These are phyloP conservation scores for Phoma sp. DNA, from an alignment of 2,329 filamentous ascomycete genomes.

Conservation along the genomic window DNA sequence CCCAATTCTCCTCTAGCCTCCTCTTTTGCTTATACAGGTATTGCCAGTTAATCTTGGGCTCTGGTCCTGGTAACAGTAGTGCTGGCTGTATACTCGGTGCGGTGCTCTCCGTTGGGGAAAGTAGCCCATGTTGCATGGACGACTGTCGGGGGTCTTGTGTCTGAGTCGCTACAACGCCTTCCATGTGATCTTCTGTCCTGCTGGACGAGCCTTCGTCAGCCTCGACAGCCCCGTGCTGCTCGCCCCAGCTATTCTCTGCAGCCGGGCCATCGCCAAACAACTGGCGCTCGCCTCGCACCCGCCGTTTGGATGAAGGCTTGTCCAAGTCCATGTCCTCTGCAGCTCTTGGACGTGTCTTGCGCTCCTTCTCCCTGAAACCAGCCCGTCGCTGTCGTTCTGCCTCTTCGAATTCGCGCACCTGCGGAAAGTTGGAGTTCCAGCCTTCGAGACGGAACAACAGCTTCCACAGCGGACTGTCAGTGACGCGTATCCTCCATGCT, in stretches of 20 bases:
- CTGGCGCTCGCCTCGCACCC: constrained; percentile 52
- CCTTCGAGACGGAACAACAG: constrained; percentile 82
- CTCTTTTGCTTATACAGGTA: constrained; percentile 89
- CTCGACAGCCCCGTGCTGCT: constrained; percentile 57
- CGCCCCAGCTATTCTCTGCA: constrained; percentile 48
- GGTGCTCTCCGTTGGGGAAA: constrained; percentile 14
- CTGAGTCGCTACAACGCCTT: constrained; percentile 38
- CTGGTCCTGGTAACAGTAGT: constrained; percentile 43
- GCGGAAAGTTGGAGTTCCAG: constrained; percentile 72
- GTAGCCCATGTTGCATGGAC: constrained; percentile 12
- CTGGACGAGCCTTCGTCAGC: constrained; percentile 48
- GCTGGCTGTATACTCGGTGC: constrained; percentile 38
- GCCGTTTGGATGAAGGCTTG: constrained; percentile 60
- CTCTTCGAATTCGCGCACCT: constrained; percentile 71
- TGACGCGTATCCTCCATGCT: constrained; percentile 78
- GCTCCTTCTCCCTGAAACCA: constrained; percentile 47
- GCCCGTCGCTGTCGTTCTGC: constrained; percentile 51
- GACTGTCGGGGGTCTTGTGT: constrained; percentile 28
- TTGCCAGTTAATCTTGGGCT: constrained; percentile 83
- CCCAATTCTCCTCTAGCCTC: constrained; percentile 89
- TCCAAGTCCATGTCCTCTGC: constrained; percentile 56
- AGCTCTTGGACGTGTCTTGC: constrained; percentile 54
- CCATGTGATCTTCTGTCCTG: constrained; percentile 46
- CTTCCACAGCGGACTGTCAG: constrained; percentile 88
- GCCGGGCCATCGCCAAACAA: constrained; percentile 47